Percentiles rank a stretch among this genome's conserved stretches.
These are phyloP conservation scores for Dryas integrifolia DNA, from an alignment of 331 rosid species.

Conservation along the genomic window DNA sequence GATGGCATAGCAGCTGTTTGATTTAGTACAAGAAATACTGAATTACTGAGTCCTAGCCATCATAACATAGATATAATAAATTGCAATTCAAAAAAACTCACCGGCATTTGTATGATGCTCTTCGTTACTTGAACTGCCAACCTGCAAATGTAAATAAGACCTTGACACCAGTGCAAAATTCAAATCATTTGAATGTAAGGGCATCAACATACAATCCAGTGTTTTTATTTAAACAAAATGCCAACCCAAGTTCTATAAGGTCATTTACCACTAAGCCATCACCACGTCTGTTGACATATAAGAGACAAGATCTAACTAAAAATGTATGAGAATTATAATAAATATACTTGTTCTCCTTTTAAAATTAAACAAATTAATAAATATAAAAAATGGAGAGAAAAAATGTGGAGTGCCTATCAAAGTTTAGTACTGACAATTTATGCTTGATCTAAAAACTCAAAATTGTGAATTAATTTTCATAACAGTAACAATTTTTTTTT, in stretches of 20 bases:
- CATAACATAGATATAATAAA: not conserved
- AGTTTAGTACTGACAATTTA: not conserved
- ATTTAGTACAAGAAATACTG: not conserved
- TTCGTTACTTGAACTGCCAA: not conserved
- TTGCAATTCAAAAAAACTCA: conserved; percentile 4
- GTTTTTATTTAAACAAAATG: no score
- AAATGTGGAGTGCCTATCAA: not conserved
- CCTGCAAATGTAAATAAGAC: conserved; percentile 18
- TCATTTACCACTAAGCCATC: no score
- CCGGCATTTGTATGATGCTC: conserved; percentile 1
- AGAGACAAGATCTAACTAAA: no score
- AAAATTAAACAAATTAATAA: not conserved
- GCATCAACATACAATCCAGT: not conserved
- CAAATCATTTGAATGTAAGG: not conserved
- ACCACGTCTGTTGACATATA: no score
- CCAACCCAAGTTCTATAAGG: no score
- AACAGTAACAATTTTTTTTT: no score
- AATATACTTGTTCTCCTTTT: not conserved
- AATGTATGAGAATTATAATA: not conserved
- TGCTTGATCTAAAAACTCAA: conserved; percentile 4
- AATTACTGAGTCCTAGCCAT: not conserved
- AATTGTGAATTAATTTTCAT: not conserved
- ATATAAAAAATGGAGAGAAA: not conserved
- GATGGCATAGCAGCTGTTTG: conserved; percentile 13
- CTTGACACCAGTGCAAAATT: not conserved